These are phyloP conservation scores for Hyphodiscus hymeniophilus DNA, from an alignment of 495 filamentous ascomycete species.

Conservation along the genomic window DNA sequence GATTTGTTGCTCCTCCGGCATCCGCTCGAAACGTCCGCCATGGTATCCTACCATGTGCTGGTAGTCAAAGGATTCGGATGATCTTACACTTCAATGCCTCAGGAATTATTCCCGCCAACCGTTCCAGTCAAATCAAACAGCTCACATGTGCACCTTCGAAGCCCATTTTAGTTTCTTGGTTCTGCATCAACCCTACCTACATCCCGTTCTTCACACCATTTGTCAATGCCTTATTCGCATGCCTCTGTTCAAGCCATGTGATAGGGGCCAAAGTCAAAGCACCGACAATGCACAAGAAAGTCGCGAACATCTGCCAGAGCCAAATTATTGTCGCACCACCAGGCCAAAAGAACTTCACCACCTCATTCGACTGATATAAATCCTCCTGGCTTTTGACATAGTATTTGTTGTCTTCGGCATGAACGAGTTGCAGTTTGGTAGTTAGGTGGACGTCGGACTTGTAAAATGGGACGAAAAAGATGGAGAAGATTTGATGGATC, in stretches of 20 bases:
- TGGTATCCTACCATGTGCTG: too few relatives aligned
- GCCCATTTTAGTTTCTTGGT: not conserved
- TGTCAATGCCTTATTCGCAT: conserved; percentile 5
- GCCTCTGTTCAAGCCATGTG: conserved; percentile 39
- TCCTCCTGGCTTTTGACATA: conserved; percentile 72
- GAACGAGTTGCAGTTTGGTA: conserved; percentile 60
- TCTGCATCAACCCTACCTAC: conserved; percentile 15
- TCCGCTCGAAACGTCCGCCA: too few relatives aligned
- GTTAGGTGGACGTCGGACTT: conserved; percentile 57
- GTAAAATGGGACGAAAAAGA: conserved; percentile 72
- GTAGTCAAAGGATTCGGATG: too few relatives aligned
- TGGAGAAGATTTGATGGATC: conserved; percentile 62
- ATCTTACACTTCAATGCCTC: too few relatives aligned
- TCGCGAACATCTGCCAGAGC: conserved; percentile 53
- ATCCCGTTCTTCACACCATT: conserved; percentile 8
- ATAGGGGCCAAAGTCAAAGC: conserved; percentile 44
- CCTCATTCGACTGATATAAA: conserved; percentile 72
- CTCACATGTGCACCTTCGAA: not conserved
- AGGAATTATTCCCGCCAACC: too few relatives aligned
- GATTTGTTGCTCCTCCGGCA: too few relatives aligned
- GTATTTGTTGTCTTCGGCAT: conserved; percentile 36
- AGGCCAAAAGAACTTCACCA: conserved; percentile 57
- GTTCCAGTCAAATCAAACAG: not conserved
- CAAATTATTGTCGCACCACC: conserved; percentile 41
- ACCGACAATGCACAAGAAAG: conserved; percentile 51